Percentiles rank a stretch among this genome's conserved stretches.
These are phyloP conservation scores for Limnanthes douglasii DNA, from an alignment of 345 rosid species.

Conservation along the genomic window DNA sequence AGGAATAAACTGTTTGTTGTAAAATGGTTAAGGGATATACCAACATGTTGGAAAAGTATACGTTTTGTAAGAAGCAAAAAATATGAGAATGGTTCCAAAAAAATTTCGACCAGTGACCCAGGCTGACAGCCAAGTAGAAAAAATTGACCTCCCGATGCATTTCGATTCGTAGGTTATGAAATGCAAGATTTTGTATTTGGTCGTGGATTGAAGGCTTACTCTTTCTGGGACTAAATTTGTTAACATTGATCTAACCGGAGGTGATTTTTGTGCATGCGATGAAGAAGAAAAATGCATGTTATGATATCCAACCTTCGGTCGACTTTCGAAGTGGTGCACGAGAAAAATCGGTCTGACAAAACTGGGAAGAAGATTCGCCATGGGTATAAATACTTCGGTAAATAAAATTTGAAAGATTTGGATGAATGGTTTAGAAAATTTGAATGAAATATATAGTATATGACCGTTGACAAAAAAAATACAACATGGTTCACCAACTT, in stretches of 20 bases:
- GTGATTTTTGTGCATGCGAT: slow-evolving; percentile 57
- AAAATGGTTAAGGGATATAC: slow-evolving; percentile 40
- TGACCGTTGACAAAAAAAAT: too few species aligned
- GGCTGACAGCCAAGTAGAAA: slow-evolving; percentile 39
- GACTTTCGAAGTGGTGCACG: slow-evolving; percentile 48
- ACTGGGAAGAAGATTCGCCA: slow-evolving; percentile 36
- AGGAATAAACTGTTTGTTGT: slow-evolving; percentile 45
- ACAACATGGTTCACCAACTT: too few species aligned
- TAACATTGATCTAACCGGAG: slow-evolving; percentile 54
- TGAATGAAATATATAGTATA: too few species aligned
- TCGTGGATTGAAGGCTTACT: slow-evolving; percentile 54
- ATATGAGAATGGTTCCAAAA: slow-evolving; percentile 57
- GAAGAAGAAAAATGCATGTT: slow-evolving; percentile 74
- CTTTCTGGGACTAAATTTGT: slow-evolving; percentile 50
- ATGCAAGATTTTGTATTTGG: slow-evolving; percentile 50
- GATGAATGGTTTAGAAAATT: too few species aligned
- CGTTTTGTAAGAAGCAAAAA: slow-evolving; percentile 72
- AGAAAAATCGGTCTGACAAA: too few species aligned
- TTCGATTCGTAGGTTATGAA: slow-evolving; percentile 77
- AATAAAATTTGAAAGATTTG: too few species aligned
- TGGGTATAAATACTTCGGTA: too few species aligned
- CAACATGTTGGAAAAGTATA: slow-evolving; percentile 90
- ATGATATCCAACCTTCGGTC: slow-evolving; percentile 72
- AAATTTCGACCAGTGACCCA: slow-evolving; percentile 47
- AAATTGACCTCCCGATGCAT: slow-evolving; percentile 58